Base-by-base conservation (phyloP, 192 early-diverging fungal genomes). In the Coemansia sp. region DNA sequence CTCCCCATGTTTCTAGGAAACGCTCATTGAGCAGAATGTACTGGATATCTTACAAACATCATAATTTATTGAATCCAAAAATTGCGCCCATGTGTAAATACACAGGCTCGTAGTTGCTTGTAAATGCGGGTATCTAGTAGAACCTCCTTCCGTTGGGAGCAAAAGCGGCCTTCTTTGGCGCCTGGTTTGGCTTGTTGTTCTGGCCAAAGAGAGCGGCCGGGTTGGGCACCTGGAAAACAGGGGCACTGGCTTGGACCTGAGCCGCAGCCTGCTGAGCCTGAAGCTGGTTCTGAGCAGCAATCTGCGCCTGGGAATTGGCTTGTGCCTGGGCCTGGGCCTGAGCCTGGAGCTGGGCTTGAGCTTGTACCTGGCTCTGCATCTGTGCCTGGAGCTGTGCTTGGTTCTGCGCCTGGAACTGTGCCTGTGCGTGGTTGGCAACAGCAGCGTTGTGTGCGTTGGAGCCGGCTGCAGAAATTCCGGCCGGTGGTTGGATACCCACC, bases 231-330 rank as follows among this genome's bases (percentile, higher is more conserved):
- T 61, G 60, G 48, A 61, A 61, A 5, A 61, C 60, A 8, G 60
- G 60, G 3, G 48, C 22, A 17, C 20, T 40, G 33, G 61, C 70
- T 48, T 79, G 71, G 17, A 57, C 60, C 19, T 81, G 70, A 4
- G 70, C 69, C 27, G 57, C 63, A 25, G 75, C 75, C 38, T 75
- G 73, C 47, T 79, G 74, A 0, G 64, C 74, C 54, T 82, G 82
- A 29, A 70, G 47, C 56, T 79, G 64, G 6, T 73, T 75, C 19
- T 74, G 64, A 1, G 33, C 33, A 3, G 33, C 33, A 34, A 9
- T 9, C 45, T 79, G 73, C 0, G 64, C 73, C 57, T 83, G 82
- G 25, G 65, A 37, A 47, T 79, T 59, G 11, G 75, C 78, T 11
- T 74, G 64, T 0, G 63, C 74, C 50, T 75, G 59, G 8, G 73